Base-by-base conservation (phyloP, 352 stramenopile species). In the Phytophthora pini region DNA sequence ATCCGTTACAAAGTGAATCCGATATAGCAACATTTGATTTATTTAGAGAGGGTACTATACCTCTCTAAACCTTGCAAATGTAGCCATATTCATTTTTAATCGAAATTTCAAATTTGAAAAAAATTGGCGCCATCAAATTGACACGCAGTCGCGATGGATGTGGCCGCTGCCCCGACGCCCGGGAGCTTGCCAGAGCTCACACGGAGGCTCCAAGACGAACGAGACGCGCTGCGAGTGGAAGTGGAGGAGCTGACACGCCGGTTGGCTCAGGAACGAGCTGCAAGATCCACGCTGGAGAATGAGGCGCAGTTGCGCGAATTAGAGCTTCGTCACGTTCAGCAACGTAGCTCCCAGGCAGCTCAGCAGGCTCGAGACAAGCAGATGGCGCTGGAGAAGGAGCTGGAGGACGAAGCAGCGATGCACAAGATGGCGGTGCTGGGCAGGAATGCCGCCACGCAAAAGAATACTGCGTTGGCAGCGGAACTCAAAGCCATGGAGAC, bases 271-370 rank as follows among this genome's bases (percentile, higher is more conserved):
- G 80, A 87, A 68, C 72, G 73, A 5, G 56, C 73, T 2, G 61
- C 72, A 17, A 57, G 68, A 17, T 54, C 62, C 5, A 74, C 61
- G n/a, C 52, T 88, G 43, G 82, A 90, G 52, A 79, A 90, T 55
- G 82, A 89, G 46, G 56, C 82, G 8, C 78, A 90, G 50, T 68
- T 87, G 47, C 87, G 83, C 38, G 79, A 91, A 47, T 68, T 91
- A 48, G 80, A 91, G 70, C 62, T 91, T 50, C 63, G 82, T n/a
- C 79, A 90, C 22, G 53, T 89, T 34, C 84, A 90, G 65, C 81
- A 92, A 62, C 80, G 70, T 29, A 70, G 72, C 53, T 50, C 72
- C n/a, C 79, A 90, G 43, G 68, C 73, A 6, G 74, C 74, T 27
- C 80, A 87, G 38, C 61, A 81, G 40, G 67, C 84, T 32, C 77